Percentiles rank a stretch among this genome's conserved stretches.
phyloP scores from a whole-genome alignment of 345 rosid genomes.

The Turnera subulata region DNA sequence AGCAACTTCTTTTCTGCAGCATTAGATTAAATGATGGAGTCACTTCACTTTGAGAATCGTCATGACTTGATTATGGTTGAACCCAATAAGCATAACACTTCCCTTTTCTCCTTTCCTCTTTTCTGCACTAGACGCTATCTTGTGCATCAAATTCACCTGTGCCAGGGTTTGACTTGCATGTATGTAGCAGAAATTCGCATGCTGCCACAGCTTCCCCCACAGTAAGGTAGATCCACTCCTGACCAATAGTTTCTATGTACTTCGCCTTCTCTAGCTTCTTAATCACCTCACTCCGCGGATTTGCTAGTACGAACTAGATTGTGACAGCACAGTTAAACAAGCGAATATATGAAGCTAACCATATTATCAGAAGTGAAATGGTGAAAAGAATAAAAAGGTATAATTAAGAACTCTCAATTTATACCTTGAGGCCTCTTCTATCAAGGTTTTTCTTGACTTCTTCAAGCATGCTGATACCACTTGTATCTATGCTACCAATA shows the following conservation, averaged over 20 bases:
- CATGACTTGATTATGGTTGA: no score
- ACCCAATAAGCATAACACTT: no score
- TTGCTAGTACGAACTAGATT: conserved; percentile 23
- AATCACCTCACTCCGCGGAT: conserved; percentile 30
- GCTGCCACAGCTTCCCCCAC: conserved; percentile 28
- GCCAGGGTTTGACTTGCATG: conserved; percentile 12
- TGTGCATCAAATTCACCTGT: conserved; percentile 4
- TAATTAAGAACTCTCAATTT: no score
- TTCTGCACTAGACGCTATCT: conserved; percentile 5
- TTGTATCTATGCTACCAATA: conserved; percentile 30
- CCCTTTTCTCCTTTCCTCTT: neutral
- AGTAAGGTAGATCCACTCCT: conserved; percentile 27
- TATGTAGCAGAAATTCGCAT: conserved; percentile 21
- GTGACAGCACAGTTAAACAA: neutral
- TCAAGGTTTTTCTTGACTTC: conserved; percentile 23
- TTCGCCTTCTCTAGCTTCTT: conserved; percentile 26
- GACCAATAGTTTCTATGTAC: conserved; percentile 19
- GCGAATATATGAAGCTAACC: no score
- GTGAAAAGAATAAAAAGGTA: no score
- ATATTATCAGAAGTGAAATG: no score
- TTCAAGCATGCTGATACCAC: conserved; percentile 24
- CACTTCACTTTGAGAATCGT: no score
- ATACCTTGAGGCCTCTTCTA: conserved; percentile 22
- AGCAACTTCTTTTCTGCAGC: no score
- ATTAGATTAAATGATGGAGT: no score